These are phyloP conservation scores for Fraxinus nigra DNA, from an alignment of 305 asterid genomes.

Conservation along the genomic window DNA sequence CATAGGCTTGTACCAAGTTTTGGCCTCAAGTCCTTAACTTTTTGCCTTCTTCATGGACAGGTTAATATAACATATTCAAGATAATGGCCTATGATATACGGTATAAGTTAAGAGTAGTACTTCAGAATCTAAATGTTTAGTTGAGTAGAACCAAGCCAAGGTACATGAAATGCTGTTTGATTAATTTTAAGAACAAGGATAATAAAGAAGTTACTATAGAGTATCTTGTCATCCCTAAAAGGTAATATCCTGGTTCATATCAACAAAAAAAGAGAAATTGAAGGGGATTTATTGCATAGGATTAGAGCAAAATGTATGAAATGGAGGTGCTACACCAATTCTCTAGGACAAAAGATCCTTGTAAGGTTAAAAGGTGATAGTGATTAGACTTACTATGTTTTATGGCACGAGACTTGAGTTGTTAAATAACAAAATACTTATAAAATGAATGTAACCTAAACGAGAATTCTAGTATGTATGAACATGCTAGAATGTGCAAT, in stretches of 20 bases:
- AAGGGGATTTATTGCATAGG: not conserved
- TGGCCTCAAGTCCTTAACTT: not conserved
- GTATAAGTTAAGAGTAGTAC: not conserved
- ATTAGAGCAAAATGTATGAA: not conserved
- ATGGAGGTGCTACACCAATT: not conserved
- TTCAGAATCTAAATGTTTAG: not conserved
- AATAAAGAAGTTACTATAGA: not conserved
- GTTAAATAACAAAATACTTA: not conserved
- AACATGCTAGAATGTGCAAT: not conserved
- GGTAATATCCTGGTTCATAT: not conserved
- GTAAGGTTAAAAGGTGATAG: not conserved
- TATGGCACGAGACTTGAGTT: not conserved
- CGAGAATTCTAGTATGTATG: not conserved
- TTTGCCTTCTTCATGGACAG: not conserved
- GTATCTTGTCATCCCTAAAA: not conserved
- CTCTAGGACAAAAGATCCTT: not conserved
- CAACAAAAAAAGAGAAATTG: not conserved
- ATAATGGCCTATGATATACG: not conserved
- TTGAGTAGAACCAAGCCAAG: not conserved
- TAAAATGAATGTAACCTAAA: not conserved
- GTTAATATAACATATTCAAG: not conserved
- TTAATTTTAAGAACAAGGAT: not conserved
- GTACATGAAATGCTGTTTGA: not conserved
- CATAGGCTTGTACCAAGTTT: not conserved
- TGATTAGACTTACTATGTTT: not conserved